phyloP scores from a whole-genome alignment of 768 basidiomycete genomes.

The Lactifluus echinatus region DNA sequence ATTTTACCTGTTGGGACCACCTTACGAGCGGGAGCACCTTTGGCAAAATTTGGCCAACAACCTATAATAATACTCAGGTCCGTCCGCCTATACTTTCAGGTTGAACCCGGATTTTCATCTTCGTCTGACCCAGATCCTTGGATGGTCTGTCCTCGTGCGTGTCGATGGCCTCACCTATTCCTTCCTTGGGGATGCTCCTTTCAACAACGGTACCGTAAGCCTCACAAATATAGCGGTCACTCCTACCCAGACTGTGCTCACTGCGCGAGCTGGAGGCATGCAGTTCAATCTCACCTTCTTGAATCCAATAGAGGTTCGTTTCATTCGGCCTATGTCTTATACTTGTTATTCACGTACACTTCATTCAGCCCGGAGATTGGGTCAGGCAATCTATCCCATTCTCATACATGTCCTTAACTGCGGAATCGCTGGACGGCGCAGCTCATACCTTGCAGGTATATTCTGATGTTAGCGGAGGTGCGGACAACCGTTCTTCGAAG shows the following conservation, averaged over 20 bases:
- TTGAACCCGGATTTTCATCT: neutral
- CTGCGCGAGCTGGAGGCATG: slow-evolving; percentile 29
- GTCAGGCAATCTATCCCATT: slow-evolving; percentile 35
- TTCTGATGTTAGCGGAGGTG: slow-evolving; percentile 33
- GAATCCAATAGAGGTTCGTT: slow-evolving; percentile 32
- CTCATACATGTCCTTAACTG: slow-evolving; percentile 30
- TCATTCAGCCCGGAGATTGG: slow-evolving; percentile 28
- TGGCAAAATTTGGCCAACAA: slow-evolving; percentile 18
- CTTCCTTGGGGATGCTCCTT: slow-evolving; percentile 11
- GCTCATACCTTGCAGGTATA: slow-evolving; percentile 32
- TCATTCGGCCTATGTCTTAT: too few relatives aligned
- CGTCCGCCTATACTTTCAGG: neutral
- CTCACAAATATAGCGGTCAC: slow-evolving; percentile 26
- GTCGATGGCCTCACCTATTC: slow-evolving; percentile 17
- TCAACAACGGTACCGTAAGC: slow-evolving; percentile 11
- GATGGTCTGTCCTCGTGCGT: slow-evolving; percentile 10
- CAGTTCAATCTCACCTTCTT: slow-evolving; percentile 32
- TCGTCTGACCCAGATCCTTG: neutral
- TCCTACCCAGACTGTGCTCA: slow-evolving; percentile 30
- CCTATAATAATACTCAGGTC: slow-evolving; percentile 2
- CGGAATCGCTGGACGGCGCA: slow-evolving; percentile 26
- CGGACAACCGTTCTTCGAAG: neutral
- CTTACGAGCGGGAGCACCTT: slow-evolving; percentile 1
- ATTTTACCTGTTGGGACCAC: slow-evolving; percentile 21
- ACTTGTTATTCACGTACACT: neutral